Percentiles rank a stretch among this genome's conserved stretches.
Evolutionary conservation across 345 rosid species (phyloP).

Genomic region (Anastatica hierochuntica): DNA sequence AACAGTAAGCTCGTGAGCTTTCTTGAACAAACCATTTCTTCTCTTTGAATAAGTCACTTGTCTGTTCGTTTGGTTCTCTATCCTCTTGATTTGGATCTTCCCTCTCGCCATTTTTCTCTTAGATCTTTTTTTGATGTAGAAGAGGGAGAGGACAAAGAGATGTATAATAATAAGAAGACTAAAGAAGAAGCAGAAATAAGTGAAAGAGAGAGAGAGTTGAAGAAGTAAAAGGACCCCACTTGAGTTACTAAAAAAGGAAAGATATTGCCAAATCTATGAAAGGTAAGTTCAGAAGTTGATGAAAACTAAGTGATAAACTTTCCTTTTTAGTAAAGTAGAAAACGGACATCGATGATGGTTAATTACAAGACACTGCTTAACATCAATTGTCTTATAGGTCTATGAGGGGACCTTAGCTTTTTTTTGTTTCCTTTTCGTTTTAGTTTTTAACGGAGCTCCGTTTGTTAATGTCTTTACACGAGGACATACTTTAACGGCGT

Average conservation of each 20-base stretch:
- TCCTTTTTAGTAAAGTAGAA: neutral
- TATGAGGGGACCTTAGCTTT: conserved; percentile 21
- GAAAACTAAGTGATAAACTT: conserved; percentile 27
- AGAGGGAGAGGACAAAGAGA: conserved; percentile 25
- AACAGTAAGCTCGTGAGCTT: conserved; percentile 69
- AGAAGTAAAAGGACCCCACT: conserved; percentile 16
- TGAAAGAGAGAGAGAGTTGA: conserved; percentile 15
- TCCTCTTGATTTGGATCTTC: conserved; percentile 81
- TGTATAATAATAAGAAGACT: neutral
- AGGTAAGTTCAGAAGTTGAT: conserved; percentile 30
- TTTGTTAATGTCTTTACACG: neutral
- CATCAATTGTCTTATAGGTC: conserved; percentile 20
- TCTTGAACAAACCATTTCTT: conserved; percentile 72
- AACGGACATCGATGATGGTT: conserved; percentile 22
- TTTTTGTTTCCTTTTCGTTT: conserved; percentile 6
- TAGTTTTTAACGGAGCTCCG: conserved; percentile 2
- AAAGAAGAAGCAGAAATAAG: neutral
- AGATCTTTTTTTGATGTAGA: neutral
- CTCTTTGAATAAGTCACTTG: conserved; percentile 75
- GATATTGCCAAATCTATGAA: conserved; percentile 23
- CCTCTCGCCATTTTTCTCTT: conserved; percentile 71
- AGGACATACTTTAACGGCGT: conserved; percentile 3
- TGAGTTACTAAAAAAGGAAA: conserved; percentile 11
- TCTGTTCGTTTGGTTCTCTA: conserved; percentile 74
- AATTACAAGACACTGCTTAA: conserved; percentile 31